phyloP scores from a whole-genome alignment of 768 basidiomycete species.

The Hypholoma sublateritium region DNA sequence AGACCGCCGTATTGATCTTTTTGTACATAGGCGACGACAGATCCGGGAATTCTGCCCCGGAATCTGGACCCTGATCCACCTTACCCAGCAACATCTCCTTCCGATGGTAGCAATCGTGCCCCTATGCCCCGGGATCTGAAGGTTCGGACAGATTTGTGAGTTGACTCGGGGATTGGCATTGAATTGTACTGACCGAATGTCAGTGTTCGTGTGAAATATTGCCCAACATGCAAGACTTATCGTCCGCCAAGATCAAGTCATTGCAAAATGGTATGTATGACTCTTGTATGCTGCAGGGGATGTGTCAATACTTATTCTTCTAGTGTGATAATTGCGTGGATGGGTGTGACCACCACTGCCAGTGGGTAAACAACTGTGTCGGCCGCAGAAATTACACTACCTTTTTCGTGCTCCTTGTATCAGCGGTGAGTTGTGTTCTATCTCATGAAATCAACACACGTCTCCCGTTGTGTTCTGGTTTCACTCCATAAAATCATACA shows the following conservation, averaged over 20 bases:
- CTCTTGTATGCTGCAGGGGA: neutral
- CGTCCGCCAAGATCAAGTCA: slow-evolving; percentile 94
- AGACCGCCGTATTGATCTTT: neutral
- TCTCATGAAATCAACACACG: neutral
- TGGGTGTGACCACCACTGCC: slow-evolving; percentile 89
- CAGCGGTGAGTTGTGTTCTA: slow-evolving; percentile 53
- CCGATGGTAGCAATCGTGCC: slow-evolving; percentile 57
- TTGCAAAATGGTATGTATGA: slow-evolving; percentile 78
- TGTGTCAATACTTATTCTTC: neutral
- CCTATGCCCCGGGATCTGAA: slow-evolving; percentile 83
- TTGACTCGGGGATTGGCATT: slow-evolving; percentile 8
- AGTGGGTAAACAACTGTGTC: slow-evolving; percentile 94
- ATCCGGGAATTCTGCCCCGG: slow-evolving; percentile 89
- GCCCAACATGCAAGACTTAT: slow-evolving; percentile 89
- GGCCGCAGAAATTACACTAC: slow-evolving; percentile 93
- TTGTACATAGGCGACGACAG: slow-evolving; percentile 60
- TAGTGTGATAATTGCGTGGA: slow-evolving; percentile 98
- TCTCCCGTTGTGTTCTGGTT: neutral
- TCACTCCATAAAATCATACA: neutral
- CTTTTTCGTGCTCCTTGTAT: slow-evolving; percentile 85
- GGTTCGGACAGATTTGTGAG: slow-evolving; percentile 76
- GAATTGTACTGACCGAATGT: slow-evolving; percentile 1
- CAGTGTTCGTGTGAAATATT: slow-evolving; percentile 92
- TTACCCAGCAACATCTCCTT: slow-evolving; percentile 58
- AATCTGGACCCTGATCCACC: slow-evolving; percentile 87